Base-by-base conservation (phyloP, 108 stramenopile species). In the Craspedostauros australis region DNA sequence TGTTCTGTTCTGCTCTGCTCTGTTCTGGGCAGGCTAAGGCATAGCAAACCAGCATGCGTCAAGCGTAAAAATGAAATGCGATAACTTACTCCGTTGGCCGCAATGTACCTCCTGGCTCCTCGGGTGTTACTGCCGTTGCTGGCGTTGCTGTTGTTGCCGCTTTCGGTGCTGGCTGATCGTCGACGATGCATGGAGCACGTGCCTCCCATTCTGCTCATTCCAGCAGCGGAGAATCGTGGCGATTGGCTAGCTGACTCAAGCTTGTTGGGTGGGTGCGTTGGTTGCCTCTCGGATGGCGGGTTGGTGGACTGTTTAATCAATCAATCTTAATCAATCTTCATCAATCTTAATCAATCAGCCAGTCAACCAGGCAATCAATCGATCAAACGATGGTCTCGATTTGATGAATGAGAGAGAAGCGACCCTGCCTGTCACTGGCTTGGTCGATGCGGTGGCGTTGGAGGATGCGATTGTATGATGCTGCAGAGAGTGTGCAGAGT, bases 151-250 rank as follows among this genome's bases (percentile, higher is more conserved):
- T 40, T 57, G 56, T 53, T 15, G 56, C 12, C 39, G 24, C 48
- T 24, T 28, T 46, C 46, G 52, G 37, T 31, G 23, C 55, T 32
- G 25, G 49, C 45, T 22, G 60, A 42, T 33, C 16, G 62, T 44
- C 62, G 64, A 46, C 75, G 57, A 18, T 70, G 75, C 40, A 48
- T 59, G 16, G 81, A 82, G 50, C 81, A 82, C 34, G 71, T 48
- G 23, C 72, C 68, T 59, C 82, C 82, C 82, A 79, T 84, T 53
- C 51, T 68, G 30, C 24, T 59, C 73, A 75, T 75, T 39, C 5
- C 20, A 9, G 9, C 22, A 8, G 1, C 14, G 9, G 19, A 1
- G 20, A 9, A 43, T 9, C 19, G n/a, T 14, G 8, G 15, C 14
- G 19, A 9, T 43, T 9, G n/a, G n/a, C 14, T 14, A 14, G 15